Percentiles rank a stretch among this genome's conserved stretches.
Conservation (phyloP, 352 stramenopile species). For the Phytopythium chamaehyphon region DNA sequence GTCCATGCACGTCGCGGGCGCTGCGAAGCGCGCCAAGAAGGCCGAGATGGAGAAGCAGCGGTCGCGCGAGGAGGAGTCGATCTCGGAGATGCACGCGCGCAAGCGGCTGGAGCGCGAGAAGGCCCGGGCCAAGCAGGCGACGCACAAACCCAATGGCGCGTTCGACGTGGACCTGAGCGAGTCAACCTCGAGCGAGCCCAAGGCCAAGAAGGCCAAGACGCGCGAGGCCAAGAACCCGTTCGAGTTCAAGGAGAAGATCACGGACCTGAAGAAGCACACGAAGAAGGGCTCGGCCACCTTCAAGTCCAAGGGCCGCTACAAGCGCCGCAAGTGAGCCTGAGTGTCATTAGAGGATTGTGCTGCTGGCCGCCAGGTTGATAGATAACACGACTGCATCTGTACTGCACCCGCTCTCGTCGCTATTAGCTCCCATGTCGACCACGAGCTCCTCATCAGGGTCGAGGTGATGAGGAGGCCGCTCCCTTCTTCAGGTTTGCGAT, state of each 20-base stretch:
- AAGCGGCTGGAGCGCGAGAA: slow-evolving; percentile 81
- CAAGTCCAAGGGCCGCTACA: slow-evolving; percentile 90
- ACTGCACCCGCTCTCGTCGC: too few species aligned
- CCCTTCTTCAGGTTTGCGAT: too few species aligned
- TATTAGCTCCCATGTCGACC: too few species aligned
- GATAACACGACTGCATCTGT: too few species aligned
- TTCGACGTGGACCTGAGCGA: slow-evolving; percentile 77
- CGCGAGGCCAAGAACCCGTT: slow-evolving; percentile 60
- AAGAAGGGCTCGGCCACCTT: slow-evolving; percentile 86
- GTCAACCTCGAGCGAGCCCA: slow-evolving; percentile 8
- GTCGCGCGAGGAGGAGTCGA: slow-evolving; percentile 71
- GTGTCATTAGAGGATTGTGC: slow-evolving; percentile 3
- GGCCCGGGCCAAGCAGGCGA: slow-evolving; percentile 47
- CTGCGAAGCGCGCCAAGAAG: slow-evolving; percentile 84
- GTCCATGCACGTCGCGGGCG: slow-evolving; percentile 68
- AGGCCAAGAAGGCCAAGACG: slow-evolving; percentile 27
- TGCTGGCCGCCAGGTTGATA: too few species aligned
- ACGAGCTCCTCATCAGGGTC: too few species aligned
- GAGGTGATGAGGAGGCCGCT: too few species aligned
- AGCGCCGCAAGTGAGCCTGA: slow-evolving; percentile 63
- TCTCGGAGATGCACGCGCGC: slow-evolving; percentile 70
- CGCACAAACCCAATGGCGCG: slow-evolving; percentile 32
- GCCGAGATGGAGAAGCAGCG: slow-evolving; percentile 43
- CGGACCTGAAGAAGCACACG: slow-evolving; percentile 85
- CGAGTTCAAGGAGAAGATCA: slow-evolving; percentile 91